Conservation (phyloP, 306 rosid species). For the Lagenaria siceraria region DNA sequence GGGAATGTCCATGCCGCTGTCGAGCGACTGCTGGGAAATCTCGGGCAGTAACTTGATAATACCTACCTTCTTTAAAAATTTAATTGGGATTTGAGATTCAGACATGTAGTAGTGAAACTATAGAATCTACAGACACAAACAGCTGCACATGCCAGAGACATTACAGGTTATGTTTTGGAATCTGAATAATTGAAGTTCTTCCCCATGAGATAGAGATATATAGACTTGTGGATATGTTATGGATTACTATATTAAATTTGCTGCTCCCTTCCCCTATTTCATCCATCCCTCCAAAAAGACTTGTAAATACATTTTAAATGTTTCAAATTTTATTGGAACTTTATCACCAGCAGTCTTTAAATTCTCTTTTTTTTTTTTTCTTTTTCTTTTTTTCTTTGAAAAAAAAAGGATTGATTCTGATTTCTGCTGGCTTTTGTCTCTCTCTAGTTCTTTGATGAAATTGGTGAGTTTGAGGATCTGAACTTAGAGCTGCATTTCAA, state of each 20-base stretch:
- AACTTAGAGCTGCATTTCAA: not conserved
- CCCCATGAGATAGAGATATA: slow-evolving; percentile 19
- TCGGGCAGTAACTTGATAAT: slow-evolving; percentile 17
- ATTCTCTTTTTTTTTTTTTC: not conserved
- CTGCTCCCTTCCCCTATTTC: not conserved
- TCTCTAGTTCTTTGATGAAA: not conserved
- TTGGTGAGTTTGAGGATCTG: not conserved
- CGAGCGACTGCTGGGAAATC: slow-evolving; percentile 56
- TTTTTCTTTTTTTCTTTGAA: no score
- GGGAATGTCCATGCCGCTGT: slow-evolving; percentile 62
- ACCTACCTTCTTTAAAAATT: not conserved
- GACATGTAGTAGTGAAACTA: slow-evolving; percentile 21
- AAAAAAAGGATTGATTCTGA: not conserved
- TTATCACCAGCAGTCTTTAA: not conserved
- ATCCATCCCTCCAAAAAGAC: not conserved
- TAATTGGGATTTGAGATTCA: slow-evolving; percentile 11
- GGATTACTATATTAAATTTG: not conserved
- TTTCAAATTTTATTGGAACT: slow-evolving; percentile 1
- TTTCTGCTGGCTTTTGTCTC: not conserved
- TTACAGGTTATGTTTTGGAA: slow-evolving; percentile 30
- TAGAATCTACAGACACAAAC: slow-evolving; percentile 12
- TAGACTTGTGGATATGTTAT: slow-evolving; percentile 25
- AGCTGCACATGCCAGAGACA: slow-evolving; percentile 16
- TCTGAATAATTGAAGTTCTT: slow-evolving; percentile 20
- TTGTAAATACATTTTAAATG: slow-evolving; percentile 9